A percentile compares a stretch with the other conserved stretches of the same genome.
Evolutionary conservation across 2,329 filamentous ascomycete species (phyloP).

Genomic region (Microcera coccophila): DNA sequence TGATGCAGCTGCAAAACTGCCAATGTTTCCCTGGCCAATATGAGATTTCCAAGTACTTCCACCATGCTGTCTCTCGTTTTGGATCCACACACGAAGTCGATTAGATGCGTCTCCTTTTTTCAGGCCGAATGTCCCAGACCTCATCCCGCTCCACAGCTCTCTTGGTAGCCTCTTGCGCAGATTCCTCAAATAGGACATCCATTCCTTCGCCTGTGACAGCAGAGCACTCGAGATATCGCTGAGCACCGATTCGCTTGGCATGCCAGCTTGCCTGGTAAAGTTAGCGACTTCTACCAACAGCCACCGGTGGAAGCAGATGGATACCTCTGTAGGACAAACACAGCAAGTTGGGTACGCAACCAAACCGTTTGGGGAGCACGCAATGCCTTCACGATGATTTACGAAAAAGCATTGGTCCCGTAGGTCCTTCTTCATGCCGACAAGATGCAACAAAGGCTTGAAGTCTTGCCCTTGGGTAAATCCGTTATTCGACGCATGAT

Average conservation of each 20-base stretch:
- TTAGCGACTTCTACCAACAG: background rate
- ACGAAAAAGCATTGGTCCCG: conserved; percentile 23
- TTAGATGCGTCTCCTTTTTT: conserved; percentile 23
- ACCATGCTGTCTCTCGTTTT: too few relatives aligned
- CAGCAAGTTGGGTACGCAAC: conserved; percentile 28
- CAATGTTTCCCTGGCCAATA: too few relatives aligned
- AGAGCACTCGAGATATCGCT: conserved; percentile 35
- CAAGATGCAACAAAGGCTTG: conserved; percentile 28
- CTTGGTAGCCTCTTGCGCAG: conserved; percentile 22
- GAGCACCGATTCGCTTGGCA: conserved; percentile 28
- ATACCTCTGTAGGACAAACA: conserved; percentile 29
- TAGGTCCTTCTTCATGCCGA: conserved; percentile 36
- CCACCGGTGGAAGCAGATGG: background rate
- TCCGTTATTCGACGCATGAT: conserved; percentile 24
- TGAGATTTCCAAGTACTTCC: too few relatives aligned
- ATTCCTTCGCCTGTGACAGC: conserved; percentile 35
- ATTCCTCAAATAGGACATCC: conserved; percentile 27
- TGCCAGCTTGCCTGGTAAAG: conserved; percentile 32
- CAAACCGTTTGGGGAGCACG: conserved; percentile 7
- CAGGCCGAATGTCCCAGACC: conserved; percentile 3
- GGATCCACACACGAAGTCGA: too few relatives aligned
- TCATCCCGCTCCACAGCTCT: conserved; percentile 14
- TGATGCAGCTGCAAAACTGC: too few relatives aligned
- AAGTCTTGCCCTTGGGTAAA: conserved; percentile 20
- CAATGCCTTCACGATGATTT: conserved; percentile 14